phyloP scores from a whole-genome alignment of 2,329 filamentous ascomycete species.

The Colletotrichum karsti region DNA sequence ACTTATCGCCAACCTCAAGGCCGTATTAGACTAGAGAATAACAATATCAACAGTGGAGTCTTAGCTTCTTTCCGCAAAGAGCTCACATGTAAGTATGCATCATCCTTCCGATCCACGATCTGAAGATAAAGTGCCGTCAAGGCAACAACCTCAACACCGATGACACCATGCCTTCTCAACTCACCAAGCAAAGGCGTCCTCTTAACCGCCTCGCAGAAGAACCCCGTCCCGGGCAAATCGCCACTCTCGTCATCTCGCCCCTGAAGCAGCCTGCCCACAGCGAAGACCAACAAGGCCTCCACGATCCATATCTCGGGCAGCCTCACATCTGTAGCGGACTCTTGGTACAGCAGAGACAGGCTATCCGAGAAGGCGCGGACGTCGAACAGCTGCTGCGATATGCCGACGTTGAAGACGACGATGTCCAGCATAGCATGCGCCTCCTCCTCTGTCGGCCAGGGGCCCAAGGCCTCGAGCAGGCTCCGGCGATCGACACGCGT shows the following conservation, averaged over 20 bases:
- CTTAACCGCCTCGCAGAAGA: slow-evolving; percentile 1
- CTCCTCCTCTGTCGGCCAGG: slow-evolving; percentile 14
- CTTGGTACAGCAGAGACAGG: slow-evolving; percentile 4
- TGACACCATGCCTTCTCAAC: background rate
- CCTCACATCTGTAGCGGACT: background rate
- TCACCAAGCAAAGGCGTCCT: background rate
- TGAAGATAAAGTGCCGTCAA: slow-evolving; percentile 23
- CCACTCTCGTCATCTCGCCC: background rate
- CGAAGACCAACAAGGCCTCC: slow-evolving; percentile 15
- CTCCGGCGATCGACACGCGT: background rate
- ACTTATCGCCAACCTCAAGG: slow-evolving; percentile 15
- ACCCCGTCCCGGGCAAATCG: background rate
- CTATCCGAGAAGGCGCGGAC: slow-evolving; percentile 22
- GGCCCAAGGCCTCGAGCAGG: background rate
- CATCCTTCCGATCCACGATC: slow-evolving; percentile 17
- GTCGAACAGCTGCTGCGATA: slow-evolving; percentile 27
- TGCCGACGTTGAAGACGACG: slow-evolving; percentile 11
- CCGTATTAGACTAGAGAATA: background rate
- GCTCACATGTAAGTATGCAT: slow-evolving; percentile 25
- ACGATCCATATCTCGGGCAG: slow-evolving; percentile 4
- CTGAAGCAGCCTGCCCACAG: slow-evolving; percentile 4
- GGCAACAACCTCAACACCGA: slow-evolving; percentile 12
- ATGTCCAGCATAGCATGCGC: slow-evolving; percentile 8
- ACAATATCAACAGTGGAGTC: too few species aligned
- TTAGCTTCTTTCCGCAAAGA: too few species aligned